Conservation (phyloP, 306 rosid species). For the Trifolium dubium region DNA sequence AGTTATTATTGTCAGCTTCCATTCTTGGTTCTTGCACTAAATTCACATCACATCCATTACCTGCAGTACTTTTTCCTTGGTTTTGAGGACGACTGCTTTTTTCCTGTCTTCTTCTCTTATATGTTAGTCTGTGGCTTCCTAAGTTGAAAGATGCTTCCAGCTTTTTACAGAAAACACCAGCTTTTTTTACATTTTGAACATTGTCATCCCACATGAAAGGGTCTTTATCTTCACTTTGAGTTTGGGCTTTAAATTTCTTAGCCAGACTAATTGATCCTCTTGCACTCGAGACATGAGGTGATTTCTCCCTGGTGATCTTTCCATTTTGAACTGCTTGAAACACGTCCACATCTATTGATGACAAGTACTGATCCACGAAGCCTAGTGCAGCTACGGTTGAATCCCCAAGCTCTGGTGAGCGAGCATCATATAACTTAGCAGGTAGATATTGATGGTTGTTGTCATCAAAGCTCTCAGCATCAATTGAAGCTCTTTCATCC, state of each 20-base stretch:
- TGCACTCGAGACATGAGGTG: constrained; percentile 49
- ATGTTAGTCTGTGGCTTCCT: constrained; percentile 42
- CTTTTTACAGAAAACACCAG: constrained; percentile 23
- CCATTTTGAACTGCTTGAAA: constrained; percentile 42
- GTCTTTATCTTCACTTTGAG: constrained; percentile 46
- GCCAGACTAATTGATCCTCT: constrained; percentile 60
- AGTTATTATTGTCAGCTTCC: constrained; percentile 27
- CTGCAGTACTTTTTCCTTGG: constrained; percentile 34
- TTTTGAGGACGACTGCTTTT: constrained; percentile 41
- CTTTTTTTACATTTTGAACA: constrained; percentile 37
- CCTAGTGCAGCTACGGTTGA: constrained; percentile 62
- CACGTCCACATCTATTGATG: constrained; percentile 39
- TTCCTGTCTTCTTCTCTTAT: constrained; percentile 40
- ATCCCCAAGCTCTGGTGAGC: constrained; percentile 54
- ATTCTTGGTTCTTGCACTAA: constrained; percentile 37
- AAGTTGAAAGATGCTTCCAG: constrained; percentile 29
- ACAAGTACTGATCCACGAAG: constrained; percentile 68
- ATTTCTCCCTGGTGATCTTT: constrained; percentile 49
- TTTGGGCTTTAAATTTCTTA: constrained; percentile 45
- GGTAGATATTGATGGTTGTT: constrained; percentile 32
- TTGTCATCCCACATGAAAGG: constrained; percentile 55
- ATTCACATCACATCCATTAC: constrained; percentile 39
- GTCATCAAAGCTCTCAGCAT: constrained; percentile 34
- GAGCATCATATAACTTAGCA: constrained; percentile 40
- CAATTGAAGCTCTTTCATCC: constrained; percentile 38